Evolutionary conservation across 2,329 filamentous ascomycete genomes (phyloP).

Genomic region (Hypoxylon sp.): DNA sequence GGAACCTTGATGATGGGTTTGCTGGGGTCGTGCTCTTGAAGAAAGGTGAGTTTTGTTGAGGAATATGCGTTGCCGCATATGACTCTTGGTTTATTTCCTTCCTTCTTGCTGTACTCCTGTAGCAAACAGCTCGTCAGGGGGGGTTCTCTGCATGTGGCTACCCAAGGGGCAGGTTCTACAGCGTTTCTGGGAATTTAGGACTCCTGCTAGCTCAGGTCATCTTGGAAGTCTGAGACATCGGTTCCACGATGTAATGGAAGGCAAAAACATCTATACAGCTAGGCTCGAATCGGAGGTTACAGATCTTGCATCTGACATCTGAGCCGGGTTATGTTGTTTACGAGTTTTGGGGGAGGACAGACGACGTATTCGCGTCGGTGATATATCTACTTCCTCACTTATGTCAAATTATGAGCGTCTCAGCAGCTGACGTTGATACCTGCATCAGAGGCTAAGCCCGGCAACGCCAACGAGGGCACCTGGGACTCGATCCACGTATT

Average conservation of each 20-base stretch:
- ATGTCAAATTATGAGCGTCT: constrained; percentile 10
- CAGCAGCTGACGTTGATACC: constrained; percentile 20
- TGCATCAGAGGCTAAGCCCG: constrained; percentile 67
- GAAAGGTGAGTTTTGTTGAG: constrained; percentile 70
- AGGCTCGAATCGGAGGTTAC: constrained; percentile 22
- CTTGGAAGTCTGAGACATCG: constrained; percentile 18
- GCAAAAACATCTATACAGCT: not conserved
- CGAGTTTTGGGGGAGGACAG: constrained; percentile 14
- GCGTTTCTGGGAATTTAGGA: not conserved
- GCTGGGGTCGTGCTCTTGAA: constrained; percentile 95
- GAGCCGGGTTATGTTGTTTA: constrained; percentile 16
- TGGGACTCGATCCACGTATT: constrained; percentile 99
- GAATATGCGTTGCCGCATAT: not conserved
- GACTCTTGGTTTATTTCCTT: not conserved
- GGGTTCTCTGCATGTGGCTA: constrained; percentile 5
- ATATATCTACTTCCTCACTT: constrained; percentile 28
- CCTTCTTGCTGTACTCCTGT: not conserved
- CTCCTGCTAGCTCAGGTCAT: constrained; percentile 1
- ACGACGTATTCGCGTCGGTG: constrained; percentile 12
- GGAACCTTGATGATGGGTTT: constrained; percentile 98
- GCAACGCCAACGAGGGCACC: constrained; percentile 74
- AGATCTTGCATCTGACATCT: constrained; percentile 36
- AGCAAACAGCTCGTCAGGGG: not conserved
- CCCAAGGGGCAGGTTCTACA: constrained; percentile 8
- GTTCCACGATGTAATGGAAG: constrained; percentile 15